These are phyloP conservation scores for Tricholoma bakamatsutake DNA, from an alignment of 768 basidiomycete species.

Conservation along the genomic window DNA sequence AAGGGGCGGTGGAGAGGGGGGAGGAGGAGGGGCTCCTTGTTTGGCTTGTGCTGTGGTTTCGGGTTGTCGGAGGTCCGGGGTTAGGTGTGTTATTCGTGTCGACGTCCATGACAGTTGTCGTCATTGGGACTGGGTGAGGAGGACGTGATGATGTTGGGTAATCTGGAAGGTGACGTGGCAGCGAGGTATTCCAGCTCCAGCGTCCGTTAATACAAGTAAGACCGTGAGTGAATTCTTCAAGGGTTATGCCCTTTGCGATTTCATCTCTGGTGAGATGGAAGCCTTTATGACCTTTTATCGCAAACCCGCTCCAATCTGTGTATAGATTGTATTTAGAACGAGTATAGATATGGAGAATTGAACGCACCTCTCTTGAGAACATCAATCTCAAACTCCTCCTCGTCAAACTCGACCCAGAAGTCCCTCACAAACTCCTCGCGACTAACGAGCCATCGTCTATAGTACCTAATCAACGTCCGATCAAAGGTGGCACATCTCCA, in stretches of 20 bases:
- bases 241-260: slow-evolving; percentile 25
- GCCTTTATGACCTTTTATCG: slow-evolving; percentile 35
- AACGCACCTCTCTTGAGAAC: slow-evolving; percentile 32
- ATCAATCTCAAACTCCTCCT: slow-evolving; percentile 35
- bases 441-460: slow-evolving; percentile 36
- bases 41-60: not conserved
- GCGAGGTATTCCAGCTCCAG: not conserved
- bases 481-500: slow-evolving; percentile 34
- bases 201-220: slow-evolving; percentile 10
- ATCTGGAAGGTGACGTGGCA: not conserved
- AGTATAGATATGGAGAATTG: not conserved
- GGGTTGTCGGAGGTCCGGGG: not conserved
- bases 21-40: not conserved
- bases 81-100: not conserved
- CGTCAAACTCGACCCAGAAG: slow-evolving; percentile 23
- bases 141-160: not conserved
- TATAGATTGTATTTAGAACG: not conserved
- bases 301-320: slow-evolving; percentile 34
- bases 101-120: not conserved
- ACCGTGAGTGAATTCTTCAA: slow-evolving; percentile 25
- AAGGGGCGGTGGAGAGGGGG: not conserved
- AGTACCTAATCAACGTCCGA: slow-evolving; percentile 36
- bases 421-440: slow-evolving; percentile 30
- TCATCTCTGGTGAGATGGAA: slow-evolving; percentile 34
- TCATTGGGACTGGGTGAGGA: not conserved